Base-by-base conservation (phyloP, 1,284 basidiomycete species). In the Neotropicomus parvogracilis region DNA sequence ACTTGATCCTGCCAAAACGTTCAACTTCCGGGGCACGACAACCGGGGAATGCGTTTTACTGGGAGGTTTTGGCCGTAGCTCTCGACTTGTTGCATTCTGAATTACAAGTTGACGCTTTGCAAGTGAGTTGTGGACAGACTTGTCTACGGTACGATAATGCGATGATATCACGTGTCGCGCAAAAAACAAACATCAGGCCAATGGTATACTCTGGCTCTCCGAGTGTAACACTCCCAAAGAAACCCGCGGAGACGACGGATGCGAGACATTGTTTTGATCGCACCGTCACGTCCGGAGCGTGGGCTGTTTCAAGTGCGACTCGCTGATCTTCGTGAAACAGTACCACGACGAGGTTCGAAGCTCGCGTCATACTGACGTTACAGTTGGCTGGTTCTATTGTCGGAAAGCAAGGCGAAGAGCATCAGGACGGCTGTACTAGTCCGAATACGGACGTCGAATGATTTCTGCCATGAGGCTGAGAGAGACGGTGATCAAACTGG, bases 1-100 rank as follows among this genome's bases (percentile, higher is more conserved):
- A 80, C 75, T 68, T 82, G 80, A 56, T 82, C 81, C 80, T 82
- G 52, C 41, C 38, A 46, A 46, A 36, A 38, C 5, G 35, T 45
- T 63, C 43, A 65, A 46, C 31, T 34, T 41, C 17, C 10, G 32
- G 9, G 33, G 7, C 11, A 29, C n/a, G 42, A 27, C 24, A 33
- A 43, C 20, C 27, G 13, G 43, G 24, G 45, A 40, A 38, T 35
- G 27, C 31, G 47, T 19, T 50, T 70, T 68, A 81, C 79, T 58
- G 79, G 79, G 49, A 81, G 69, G 33, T 57, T 59, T 58, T 70
- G 65, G 31, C 80, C 80, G 54, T 75, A 82, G 26, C 62, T 67
- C 53, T 70, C 62, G 37, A 48, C 36, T 24, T 52, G 53, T 34
- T 67, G 47, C 63, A 64, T 63, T 39, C 36, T 7, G 38, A 35